Evolutionary conservation across 106 monocot species (phyloP), one percentile per base, ranked within the genome.

Genomic region (Amphibolis antarctica): DNA sequence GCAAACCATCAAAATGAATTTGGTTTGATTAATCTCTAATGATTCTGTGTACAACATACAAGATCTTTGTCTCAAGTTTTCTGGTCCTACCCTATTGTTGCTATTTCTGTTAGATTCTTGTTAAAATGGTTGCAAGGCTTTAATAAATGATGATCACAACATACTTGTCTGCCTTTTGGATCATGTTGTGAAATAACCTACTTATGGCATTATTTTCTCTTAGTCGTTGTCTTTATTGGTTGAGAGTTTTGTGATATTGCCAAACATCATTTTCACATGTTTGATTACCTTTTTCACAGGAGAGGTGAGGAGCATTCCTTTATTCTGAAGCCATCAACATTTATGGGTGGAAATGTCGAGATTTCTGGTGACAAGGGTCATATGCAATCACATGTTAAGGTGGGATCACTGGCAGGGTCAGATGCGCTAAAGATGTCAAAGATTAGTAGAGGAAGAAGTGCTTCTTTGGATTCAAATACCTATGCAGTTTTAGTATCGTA

Each of bases 271-370:
- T 63, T 24, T 18, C 63, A 26, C 12, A 46, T 18, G 24, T 63
- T 25, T 47, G 11, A 63, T 22, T 46, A 4, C 15, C 47, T 26
- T 64, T 10, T 0, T 18, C 10, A 27, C 70, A 98, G 96, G 80
- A 90, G 96, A 69, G 89, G 82, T 4, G 96, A 98, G 74, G 90
- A 98, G 62, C 96, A 98, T 74, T 98, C 96, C 52, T 90, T 98
- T 60, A 85, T 98, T 80, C 63, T 98, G 28, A 90, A 89, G 66
- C 82, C 80, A 27, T 76, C 80, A 67, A 73, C 64, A 43, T 74
- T 68, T 28, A 25, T 71, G 10, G 65, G 10, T 9, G 75, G 56
- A 61, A 66, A 81, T 70, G 18, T 59, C 14, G 85, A 79, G 46
- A 69, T 63, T 45, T 65, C 63, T 55, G 69, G 43, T 63, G 75